Base-by-base conservation (phyloP, 2,329 filamentous ascomycete species). In the Arthroderma sp. region DNA sequence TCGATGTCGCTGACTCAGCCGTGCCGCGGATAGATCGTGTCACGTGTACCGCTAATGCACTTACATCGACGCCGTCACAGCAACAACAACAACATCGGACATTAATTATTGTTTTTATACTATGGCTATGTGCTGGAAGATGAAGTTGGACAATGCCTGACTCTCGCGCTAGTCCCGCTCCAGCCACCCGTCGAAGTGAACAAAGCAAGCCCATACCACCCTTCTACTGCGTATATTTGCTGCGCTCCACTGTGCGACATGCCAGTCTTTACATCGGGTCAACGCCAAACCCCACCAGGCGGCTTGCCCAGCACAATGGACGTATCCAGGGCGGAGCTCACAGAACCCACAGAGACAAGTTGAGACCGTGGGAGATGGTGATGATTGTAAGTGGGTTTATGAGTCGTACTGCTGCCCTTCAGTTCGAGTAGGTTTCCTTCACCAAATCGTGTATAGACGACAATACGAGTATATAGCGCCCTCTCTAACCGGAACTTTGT, bases 241-340 rank as follows among this genome's bases (percentile, higher is more conserved):
- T 96, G 32, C 82, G 88, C 15, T 95, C 89, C 0, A 87, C 81
- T 0, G 73, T 87, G 6, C 74, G 77, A 38, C 79, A 78, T 57
- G 72, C 75, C 29, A 67, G 62, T 38, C 72, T 89, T 29, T 98
- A 98, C 63, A 82, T 96, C 44, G 91, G 91, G 43, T 94, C 85
- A 37, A 96, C 91, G 1, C 88, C 88, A 0, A 80, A 95, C 57
- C 89, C 91, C 36, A 78, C 80, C 1, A 76, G 89, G 47, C 83
- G 91, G 9, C 72, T 96, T 27, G 80, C 78, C 49, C 91, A 96
- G 61, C 91, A 98, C 66, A 98, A 98, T 73, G 91, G 91, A 43
- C 68, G 79, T 41, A 73, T 73, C 30, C 83, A 78, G 57, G 91
- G 91, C 42, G 91, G 91, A 32, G 91, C 91, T 29, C 77, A 71